phyloP scores from a whole-genome alignment of 768 basidiomycete genomes.

The Tricholomella constricta region DNA sequence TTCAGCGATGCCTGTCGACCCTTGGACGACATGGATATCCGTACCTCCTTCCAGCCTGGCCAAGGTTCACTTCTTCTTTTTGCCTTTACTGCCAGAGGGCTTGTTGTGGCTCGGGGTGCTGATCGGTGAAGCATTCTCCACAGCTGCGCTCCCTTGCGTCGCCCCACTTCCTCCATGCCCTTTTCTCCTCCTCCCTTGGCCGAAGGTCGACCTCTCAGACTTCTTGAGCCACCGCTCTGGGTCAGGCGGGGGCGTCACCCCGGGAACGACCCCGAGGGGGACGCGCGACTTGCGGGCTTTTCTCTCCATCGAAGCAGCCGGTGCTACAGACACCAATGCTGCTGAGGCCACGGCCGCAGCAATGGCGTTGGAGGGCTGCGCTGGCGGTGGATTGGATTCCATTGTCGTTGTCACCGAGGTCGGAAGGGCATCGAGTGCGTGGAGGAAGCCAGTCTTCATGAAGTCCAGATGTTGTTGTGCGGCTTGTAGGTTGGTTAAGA shows the following conservation, averaged over 20 bases:
- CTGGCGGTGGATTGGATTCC: conserved; percentile 64
- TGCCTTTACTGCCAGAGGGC: conserved; percentile 55
- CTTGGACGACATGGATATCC: background rate
- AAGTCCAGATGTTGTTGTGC: conserved; percentile 85
- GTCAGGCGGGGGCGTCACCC: conserved; percentile 81
- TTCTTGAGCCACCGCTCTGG: conserved; percentile 91
- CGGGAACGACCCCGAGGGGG: conserved; percentile 74
- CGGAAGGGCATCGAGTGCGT: conserved; percentile 62
- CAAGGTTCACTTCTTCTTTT: conserved; percentile 62
- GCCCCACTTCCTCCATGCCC: conserved; percentile 57
- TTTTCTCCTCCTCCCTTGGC: conserved; percentile 54
- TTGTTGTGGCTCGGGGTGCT: conserved; percentile 35
- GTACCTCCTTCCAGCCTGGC: conserved; percentile 7
- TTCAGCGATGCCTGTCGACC: conserved; percentile 5
- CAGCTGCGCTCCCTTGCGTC: conserved; percentile 62
- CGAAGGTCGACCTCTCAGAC: conserved; percentile 68
- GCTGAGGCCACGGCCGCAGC: conserved; percentile 35
- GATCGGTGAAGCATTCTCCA: conserved; percentile 37
- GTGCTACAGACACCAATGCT: conserved; percentile 29
- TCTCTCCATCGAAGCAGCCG: conserved; percentile 34
- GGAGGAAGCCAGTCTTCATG: conserved; percentile 68
- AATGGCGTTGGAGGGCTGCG: conserved; percentile 36
- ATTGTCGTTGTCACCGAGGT: conserved; percentile 50
- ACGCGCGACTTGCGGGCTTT: conserved; percentile 67
- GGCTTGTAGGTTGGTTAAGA: conserved; percentile 83